These are phyloP conservation scores for Botrytis aclada DNA, from an alignment of 2,329 filamentous ascomycete species.

Conservation along the genomic window DNA sequence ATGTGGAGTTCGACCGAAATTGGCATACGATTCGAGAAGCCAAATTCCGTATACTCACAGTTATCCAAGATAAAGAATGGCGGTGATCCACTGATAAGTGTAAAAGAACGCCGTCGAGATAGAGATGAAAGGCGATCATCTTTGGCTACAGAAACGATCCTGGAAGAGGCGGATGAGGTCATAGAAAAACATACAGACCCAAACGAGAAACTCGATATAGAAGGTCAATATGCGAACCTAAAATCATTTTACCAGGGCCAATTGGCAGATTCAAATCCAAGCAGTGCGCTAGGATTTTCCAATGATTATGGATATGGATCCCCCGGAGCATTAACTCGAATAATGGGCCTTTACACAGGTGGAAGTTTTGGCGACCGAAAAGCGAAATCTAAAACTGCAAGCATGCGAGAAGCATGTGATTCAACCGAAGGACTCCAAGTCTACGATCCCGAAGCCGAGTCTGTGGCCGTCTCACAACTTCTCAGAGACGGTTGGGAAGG, in stretches of 20 bases:
- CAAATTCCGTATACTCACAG: constrained; percentile 81
- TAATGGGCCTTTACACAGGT: constrained; percentile 85
- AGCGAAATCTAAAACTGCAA: constrained; percentile 61
- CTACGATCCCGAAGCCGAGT: constrained; percentile 48
- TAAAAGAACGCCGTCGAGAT: constrained; percentile 41
- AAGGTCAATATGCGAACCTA: constrained; percentile 71
- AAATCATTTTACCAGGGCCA: constrained; percentile 80
- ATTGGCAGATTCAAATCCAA: constrained; percentile 58
- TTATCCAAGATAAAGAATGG: constrained; percentile 67
- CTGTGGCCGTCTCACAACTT: constrained; percentile 54
- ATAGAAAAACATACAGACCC: constrained; percentile 39
- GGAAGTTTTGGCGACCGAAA: constrained; percentile 62
- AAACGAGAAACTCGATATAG: constrained; percentile 50
- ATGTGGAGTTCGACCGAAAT: constrained; percentile 90
- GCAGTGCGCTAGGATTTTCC: constrained; percentile 54
- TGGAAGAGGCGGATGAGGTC: constrained; percentile 34
- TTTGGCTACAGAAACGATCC: constrained; percentile 28
- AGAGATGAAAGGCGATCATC: constrained; percentile 31
- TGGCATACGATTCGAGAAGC: constrained; percentile 84
- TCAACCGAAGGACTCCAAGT: constrained; percentile 69
- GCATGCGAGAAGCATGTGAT: constrained; percentile 77
- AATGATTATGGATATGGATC: constrained; percentile 61
- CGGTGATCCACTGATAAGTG: constrained; percentile 49
- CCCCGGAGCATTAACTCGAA: constrained; percentile 76
- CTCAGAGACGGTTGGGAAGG: constrained; percentile 59